Evolutionary conservation across 1,284 basidiomycete genomes (phyloP), one percentile per base, ranked within the genome.

Genomic region (Trametes pubescens): DNA sequence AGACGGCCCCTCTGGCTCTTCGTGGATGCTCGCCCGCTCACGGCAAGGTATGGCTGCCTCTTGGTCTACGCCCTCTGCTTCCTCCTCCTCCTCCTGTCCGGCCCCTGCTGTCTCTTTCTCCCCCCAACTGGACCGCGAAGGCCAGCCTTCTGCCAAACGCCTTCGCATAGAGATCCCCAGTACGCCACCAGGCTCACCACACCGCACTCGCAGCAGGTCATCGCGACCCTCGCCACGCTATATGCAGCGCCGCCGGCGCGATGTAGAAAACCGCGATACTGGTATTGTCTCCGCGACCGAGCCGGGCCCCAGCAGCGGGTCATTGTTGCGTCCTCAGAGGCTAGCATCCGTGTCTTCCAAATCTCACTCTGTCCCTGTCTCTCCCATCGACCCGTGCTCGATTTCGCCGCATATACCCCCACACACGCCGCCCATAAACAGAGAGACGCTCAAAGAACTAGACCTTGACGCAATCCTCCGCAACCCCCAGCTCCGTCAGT

Each of bases 401-500:
- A 37, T 80, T 59, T 85, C 85, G 5, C 79, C 83, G 5, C 84
- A 88, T 68, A 85, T 91, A 69, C 93, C 93, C 10, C 81, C 90
- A 29, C 78, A 86, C 48, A 81, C 84, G 51, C 94, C 95, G 0
- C 86, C 92, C 57, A 93, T 97, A 75, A 96, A 94, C 72, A 84
- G 91, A 51, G 86, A 89, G 58, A 94, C 93, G 0, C 81, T 98
- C 71, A 90, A 89, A 73, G 92, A 95, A 74, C 82, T 98, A 51
- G 95, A 98, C 75, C 81, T 96, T 29, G 86, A 90, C 66, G 87
- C 92, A 65, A 95, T 97, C 69, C 83, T 97, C 65, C 88, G 92
- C 62, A 95, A 95, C 74, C 92, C 93, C 26, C 94, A 96, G 76
- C 89, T 98, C 65, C 90, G 91, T 93, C 77, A 79, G 90, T 88